Base-by-base conservation (phyloP, 2,329 filamentous ascomycete species). In the Cercospora brassicicola region DNA sequence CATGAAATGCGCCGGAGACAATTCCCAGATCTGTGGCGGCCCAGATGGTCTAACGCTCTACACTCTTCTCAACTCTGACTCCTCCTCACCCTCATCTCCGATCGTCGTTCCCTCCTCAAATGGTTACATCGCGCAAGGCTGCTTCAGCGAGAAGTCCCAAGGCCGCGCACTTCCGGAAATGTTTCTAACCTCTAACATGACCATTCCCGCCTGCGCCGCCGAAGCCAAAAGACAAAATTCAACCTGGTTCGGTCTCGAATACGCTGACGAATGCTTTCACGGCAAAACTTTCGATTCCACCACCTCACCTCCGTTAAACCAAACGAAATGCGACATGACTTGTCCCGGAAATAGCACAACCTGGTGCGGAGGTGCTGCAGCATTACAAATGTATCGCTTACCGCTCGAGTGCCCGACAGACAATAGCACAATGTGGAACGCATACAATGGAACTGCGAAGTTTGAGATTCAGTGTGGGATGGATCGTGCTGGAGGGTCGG, bases 241-340 rank as follows among this genome's bases (percentile, higher is more conserved):
- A 20, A 45, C 48, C 3, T 59, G 33, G 18, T 57, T 64, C 18
- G 81, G 80, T n/a, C 73, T 79, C 36, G 78, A 81, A 65, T 79
- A 78, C 65, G 74, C 73, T 26, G 20, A 66, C 65, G 31, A 70
- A 56, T 70, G 66, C 66, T 70, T 31, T 11, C 64, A 57, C 33
- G 66, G 64, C 36, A 53, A 64, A n/a, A 30, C 45, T 1, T 45
- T 59, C 33, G 28, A 36, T 9, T 31, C 55, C 18, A 59, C 26
- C 28, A 28, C 26, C 26, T 28, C 26, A 20, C 36, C 26, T 11
- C 60, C 42, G 0, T 26, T 62, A 1, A 23, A 18, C 28, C 60
- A 62, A 15, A 48, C 60, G 1, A 53, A 31, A 15, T 62, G 60
- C 42, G 42, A 33, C 28, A 51, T 62, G 60, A 13, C 36, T 1